Conservation (phyloP, 768 basidiomycete species). For the Leccinum aurantiacum region DNA sequence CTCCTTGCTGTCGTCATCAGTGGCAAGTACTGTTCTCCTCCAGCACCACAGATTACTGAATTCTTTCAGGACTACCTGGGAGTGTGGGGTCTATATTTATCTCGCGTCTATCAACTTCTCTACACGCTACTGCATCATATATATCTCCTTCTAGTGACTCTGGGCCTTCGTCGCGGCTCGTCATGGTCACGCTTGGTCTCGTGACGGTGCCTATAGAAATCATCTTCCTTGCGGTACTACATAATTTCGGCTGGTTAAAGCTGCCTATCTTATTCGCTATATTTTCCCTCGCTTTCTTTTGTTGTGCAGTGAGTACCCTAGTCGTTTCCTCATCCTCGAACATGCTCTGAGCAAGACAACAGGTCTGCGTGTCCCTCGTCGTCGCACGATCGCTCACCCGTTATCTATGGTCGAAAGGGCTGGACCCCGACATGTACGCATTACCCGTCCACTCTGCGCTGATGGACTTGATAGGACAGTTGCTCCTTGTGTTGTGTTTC, state of each 20-base stretch:
- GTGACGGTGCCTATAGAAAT: constrained; percentile 82
- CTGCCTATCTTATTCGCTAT: constrained; percentile 68
- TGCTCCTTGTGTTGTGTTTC: constrained; percentile 76
- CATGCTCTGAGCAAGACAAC: constrained; percentile 1
- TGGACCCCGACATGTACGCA: constrained; percentile 92
- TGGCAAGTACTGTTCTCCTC: constrained; percentile 44
- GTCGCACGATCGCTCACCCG: constrained; percentile 67
- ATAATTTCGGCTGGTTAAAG: constrained; percentile 73
- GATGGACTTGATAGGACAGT: constrained; percentile 82
- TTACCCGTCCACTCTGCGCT: constrained; percentile 90
- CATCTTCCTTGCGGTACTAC: constrained; percentile 67
- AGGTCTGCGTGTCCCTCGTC: constrained; percentile 72
- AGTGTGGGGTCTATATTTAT: constrained; percentile 89
- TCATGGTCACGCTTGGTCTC: constrained; percentile 65
- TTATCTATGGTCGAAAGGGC: constrained; percentile 72
- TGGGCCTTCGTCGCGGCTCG: constrained; percentile 47
- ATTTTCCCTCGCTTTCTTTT: constrained; percentile 70
- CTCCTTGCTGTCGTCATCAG: constrained; percentile 86
- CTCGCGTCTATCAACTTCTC: constrained; percentile 84
- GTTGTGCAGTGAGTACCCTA: constrained; percentile 60
- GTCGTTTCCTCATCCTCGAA: not conserved
- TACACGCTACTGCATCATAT: constrained; percentile 52
- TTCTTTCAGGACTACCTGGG: constrained; percentile 69
- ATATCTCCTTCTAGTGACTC: constrained; percentile 5
- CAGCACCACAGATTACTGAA: not conserved